Base-by-base conservation (phyloP, 805 yeast species). In the Suhomyces prunicola region DNA sequence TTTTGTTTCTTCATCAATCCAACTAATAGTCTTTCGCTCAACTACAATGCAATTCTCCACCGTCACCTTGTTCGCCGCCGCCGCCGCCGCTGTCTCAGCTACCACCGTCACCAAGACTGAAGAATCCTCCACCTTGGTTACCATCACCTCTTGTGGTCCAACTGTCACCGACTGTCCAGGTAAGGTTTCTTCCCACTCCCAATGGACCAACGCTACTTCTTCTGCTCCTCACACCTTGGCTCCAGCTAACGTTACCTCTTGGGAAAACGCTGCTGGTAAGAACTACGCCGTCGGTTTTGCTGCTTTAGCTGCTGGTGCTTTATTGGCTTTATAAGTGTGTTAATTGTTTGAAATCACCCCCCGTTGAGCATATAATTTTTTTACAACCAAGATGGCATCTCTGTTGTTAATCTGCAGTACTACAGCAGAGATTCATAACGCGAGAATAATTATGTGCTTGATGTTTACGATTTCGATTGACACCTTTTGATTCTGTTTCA, bases 11-110 rank as follows among this genome's bases (percentile, higher is more conserved):
- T 53, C 62, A 49, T 60, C 50, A 55, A 54, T 66, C 57, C 69
- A 70, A 72, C 75, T 64, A 61, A 54, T 63, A 50, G 64, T 68
- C 74, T 54, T 63, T 71, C 74, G 73, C 61, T 68, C 51, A 58
- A 29, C 42, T 64, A 73, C 55, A 72, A 77, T 77, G 81, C 79
- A 76, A 73, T 77, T 75, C 78, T 67, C 79, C 61, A 67, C 69
- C 61, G 70, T 71, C 64, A 66, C 73, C 53, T 59, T 70, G 57
- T 57, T 73, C 55, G 77, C 79, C 58, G 65, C 71, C 52, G 71
- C 72, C 51, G 67, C 71, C 50, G 74, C 76, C 61, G 61, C 69
- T 52, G 73, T 69, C 58, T 50, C 63, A 50, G 68, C 70, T 47
- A 57, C 60, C 50, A 63, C 68, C 56, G 57, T 63, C 58, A 67